A percentile compares a stretch with the other conserved stretches of the same genome.
Conservation (phyloP, 2,329 filamentous ascomycete genomes). For the Aspergillus melleus region DNA sequence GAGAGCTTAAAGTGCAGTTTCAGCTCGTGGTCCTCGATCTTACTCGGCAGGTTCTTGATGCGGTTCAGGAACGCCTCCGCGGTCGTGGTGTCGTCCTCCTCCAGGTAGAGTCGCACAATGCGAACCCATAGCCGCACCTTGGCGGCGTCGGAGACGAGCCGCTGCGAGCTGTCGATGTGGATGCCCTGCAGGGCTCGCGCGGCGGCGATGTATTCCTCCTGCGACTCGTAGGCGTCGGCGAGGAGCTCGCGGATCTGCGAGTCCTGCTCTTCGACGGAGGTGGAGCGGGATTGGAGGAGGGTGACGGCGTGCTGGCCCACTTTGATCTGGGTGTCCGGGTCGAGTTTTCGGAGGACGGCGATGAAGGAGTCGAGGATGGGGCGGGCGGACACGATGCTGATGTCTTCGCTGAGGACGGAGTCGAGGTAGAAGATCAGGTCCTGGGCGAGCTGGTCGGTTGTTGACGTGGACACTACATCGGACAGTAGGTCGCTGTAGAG, state of each 20-base stretch:
- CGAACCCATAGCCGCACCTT: constrained; percentile 87
- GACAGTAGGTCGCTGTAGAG: constrained; percentile 60
- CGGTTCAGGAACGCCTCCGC: constrained; percentile 91
- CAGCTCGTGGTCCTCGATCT: constrained; percentile 70
- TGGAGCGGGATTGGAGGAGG: constrained; percentile 64
- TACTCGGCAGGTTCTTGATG: constrained; percentile 85
- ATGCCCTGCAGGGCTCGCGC: constrained; percentile 79
- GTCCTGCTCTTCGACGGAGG: constrained; percentile 83
- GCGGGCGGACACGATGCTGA: constrained; percentile 75
- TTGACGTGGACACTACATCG: constrained; percentile 51
- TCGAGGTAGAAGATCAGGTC: constrained; percentile 70
- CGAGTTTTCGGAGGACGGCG: constrained; percentile 55
- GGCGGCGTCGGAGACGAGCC: constrained; percentile 76
- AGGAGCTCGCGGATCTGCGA: constrained; percentile 76
- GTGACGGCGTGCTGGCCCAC: constrained; percentile 73
- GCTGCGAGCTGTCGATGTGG: constrained; percentile 84
- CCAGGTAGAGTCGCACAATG: constrained; percentile 90
- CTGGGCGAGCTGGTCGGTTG: constrained; percentile 50
- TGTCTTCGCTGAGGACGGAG: constrained; percentile 67
- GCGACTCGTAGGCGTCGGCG: constrained; percentile 77
- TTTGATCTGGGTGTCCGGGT: constrained; percentile 65
- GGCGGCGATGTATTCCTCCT: constrained; percentile 77
- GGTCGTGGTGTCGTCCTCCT: constrained; percentile 84
- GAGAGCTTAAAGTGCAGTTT: constrained; percentile 85
- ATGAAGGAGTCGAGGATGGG: constrained; percentile 71